Base-by-base conservation (phyloP, 176 grass and related monocot genomes). In the Lolium perenne region DNA sequence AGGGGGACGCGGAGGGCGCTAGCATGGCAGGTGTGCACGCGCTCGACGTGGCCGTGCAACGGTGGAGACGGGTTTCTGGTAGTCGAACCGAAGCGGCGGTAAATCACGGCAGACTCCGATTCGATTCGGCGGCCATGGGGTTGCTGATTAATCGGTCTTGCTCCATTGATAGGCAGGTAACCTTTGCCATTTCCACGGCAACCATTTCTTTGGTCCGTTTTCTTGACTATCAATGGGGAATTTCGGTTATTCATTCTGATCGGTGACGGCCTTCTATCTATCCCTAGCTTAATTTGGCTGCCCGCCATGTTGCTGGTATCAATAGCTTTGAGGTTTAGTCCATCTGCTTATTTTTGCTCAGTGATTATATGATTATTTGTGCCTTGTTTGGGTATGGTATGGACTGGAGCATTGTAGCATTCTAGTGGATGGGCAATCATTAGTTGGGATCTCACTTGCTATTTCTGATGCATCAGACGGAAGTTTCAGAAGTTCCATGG, bases 61-160 rank as follows among this genome's bases (percentile, higher is more conserved):
- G 32, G 32, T 35, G 32, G 32, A 35, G 32, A 35, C 62, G 54
- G 25, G 38, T 84, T 79, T 71, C 63, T n/a, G 65, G 73, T 49
- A 45, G 53, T 73, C 64, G 12, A 80, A 79, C 79, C 89, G 20
- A 78, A 23, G 45, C 64, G 35, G 80, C 11, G 18, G 15, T 29
- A 21, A 23, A 73, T 79, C 64, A 18, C 56, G 41, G 73, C 20
- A 16, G 55, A 64, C 64, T 54, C 46, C 46, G 41, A 83, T 82
- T 72, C 79, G 62, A 53, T 72, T 73, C 23, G 73, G 74, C 26
- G 72, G 84, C 79, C 79, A 78, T 86, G 79, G 2, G 55, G 55
- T 56, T 73, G 64, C 46, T 83, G 54, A 43, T 79, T 82, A 35
- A 65, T 82, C 71, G 18, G 45, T 78, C 59, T 38, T 43, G 61